These are phyloP conservation scores for Pseudopyrenochaeta lycopersici DNA, from an alignment of 2,329 filamentous ascomycete species.

Conservation along the genomic window DNA sequence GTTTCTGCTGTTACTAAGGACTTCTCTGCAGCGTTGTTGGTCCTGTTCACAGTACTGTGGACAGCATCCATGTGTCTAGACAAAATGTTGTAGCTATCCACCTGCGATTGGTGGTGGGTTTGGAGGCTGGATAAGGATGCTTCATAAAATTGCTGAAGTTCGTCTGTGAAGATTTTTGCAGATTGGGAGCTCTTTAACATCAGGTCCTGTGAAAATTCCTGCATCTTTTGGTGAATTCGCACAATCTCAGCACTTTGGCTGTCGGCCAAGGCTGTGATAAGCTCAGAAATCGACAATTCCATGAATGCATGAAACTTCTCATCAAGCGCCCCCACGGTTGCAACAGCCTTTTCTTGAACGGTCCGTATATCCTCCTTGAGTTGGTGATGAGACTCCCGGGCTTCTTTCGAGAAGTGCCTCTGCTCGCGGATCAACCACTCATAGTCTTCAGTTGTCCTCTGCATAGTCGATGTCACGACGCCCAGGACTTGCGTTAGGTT, in stretches of 20 bases:
- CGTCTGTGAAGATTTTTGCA: conserved; percentile 16
- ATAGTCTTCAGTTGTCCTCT: conserved; percentile 33
- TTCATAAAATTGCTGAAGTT: conserved; percentile 28
- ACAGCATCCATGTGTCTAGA: conserved; percentile 20
- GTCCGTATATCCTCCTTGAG: conserved; percentile 25
- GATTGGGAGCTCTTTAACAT: conserved; percentile 26
- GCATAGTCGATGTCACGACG: conserved; percentile 30
- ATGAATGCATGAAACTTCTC: conserved; percentile 31
- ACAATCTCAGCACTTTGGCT: conserved; percentile 25
- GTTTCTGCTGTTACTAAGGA: conserved; percentile 24
- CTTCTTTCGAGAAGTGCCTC: conserved; percentile 29
- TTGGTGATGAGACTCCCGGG: conserved; percentile 27
- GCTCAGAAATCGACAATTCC: conserved; percentile 24
- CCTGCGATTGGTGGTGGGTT: conserved; percentile 26
- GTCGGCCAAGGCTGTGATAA: conserved; percentile 25
- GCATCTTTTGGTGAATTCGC: conserved; percentile 25
- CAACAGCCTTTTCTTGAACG: conserved; percentile 29
- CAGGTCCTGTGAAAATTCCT: conserved; percentile 28
- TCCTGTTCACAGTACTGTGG: conserved; percentile 17
- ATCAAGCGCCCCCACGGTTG: conserved; percentile 23
- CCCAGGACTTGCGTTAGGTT: conserved; percentile 40
- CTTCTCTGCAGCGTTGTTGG: conserved; percentile 15
- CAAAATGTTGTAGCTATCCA: conserved; percentile 23
- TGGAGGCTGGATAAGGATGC: conserved; percentile 17
- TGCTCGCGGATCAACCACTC: conserved; percentile 33